Evolutionary conservation across 306 rosid species (phyloP).

Genomic region (Cicer cuneatum): DNA sequence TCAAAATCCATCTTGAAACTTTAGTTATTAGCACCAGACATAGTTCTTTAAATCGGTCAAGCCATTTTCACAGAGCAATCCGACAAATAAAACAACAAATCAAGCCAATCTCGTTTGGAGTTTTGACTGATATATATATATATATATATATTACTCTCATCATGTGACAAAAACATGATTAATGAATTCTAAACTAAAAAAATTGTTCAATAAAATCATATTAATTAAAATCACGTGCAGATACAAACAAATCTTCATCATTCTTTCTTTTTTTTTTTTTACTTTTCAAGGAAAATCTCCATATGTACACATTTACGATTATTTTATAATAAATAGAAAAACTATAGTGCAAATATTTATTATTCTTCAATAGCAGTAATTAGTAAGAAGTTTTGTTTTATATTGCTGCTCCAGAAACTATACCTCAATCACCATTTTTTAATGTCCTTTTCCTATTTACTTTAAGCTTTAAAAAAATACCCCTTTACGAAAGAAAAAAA

Average conservation of each 20-base stretch:
- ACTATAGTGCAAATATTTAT: too few relatives aligned
- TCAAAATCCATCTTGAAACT: neutral
- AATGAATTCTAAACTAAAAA: neutral
- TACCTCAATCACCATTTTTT: too few relatives aligned
- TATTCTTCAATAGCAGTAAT: too few relatives aligned
- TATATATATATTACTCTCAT: neutral
- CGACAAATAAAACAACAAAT: neutral
- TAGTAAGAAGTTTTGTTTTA: too few relatives aligned
- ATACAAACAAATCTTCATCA: neutral
- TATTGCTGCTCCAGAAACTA: too few relatives aligned
- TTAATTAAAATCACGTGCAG: neutral
- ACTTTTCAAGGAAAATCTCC: neutral
- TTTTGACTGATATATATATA: neutral
- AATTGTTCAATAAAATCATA: neutral
- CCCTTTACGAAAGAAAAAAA: too few relatives aligned
- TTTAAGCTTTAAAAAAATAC: too few relatives aligned
- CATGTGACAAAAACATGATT: slow-evolving; percentile 28
- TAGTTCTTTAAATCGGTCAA: neutral
- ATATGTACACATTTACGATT: neutral
- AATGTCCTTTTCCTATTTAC: too few relatives aligned
- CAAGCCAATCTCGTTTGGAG: neutral
- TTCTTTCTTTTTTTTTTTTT: neutral
- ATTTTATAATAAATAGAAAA: neutral
- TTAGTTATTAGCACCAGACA: neutral
- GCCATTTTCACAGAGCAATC: neutral